Conservation (phyloP, 768 basidiomycete genomes). For the Tulasnella sp. region DNA sequence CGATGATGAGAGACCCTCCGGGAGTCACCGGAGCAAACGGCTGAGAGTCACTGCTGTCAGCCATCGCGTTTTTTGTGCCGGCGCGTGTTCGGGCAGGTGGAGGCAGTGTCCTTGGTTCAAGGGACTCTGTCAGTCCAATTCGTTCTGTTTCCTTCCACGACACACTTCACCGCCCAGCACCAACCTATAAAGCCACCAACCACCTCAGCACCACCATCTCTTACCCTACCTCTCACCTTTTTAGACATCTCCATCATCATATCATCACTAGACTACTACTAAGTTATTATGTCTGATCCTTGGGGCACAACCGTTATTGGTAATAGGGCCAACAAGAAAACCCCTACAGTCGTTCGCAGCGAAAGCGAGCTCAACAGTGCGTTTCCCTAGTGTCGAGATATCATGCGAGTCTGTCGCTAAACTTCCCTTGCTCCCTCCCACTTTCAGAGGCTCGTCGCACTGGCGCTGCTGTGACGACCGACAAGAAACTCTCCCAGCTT, state of each 20-base stretch:
- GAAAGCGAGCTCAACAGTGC: conserved; percentile 28
- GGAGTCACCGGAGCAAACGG: conserved; percentile 9
- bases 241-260: not conserved
- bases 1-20: conserved; percentile 77
- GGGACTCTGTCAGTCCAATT: not conserved
- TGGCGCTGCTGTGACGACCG: conserved; percentile 71
- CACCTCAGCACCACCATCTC: not conserved
- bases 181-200: not conserved
- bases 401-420: not conserved
- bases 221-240: not conserved
- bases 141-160: not conserved
- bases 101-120: not conserved
- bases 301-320: not conserved
- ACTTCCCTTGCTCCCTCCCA: not conserved
- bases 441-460: conserved; percentile 51
- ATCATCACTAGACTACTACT: conserved; percentile 21
- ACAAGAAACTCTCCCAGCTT: conserved; percentile 55
- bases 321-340: not conserved
- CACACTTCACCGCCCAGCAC: not conserved
- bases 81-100: conserved; percentile 8
- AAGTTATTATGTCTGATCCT: not conserved
- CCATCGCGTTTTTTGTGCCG: not conserved
- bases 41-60: not conserved
- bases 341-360: conserved; percentile 19
- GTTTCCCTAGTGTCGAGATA: not conserved